phyloP scores from a whole-genome alignment of 2,329 filamentous ascomycete species.

The Colletotrichum incanum region DNA sequence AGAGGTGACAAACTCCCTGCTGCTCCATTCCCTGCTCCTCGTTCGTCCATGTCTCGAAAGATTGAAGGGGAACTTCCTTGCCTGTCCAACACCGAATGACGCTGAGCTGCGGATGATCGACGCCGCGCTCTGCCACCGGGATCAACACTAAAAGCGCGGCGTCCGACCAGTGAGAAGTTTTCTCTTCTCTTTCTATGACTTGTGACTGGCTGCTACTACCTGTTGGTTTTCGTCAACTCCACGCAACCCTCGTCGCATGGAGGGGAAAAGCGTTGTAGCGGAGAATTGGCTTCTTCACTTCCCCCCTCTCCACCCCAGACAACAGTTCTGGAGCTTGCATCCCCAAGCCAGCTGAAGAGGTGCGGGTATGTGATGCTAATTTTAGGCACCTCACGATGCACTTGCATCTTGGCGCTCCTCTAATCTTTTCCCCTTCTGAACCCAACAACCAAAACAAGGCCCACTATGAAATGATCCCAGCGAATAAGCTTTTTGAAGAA shows the following conservation, averaged over 20 bases:
- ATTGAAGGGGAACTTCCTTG: conserved; percentile 12
- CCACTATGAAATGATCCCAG: not conserved
- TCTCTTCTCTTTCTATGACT: no score
- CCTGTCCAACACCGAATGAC: conserved; percentile 17
- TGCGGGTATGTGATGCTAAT: conserved; percentile 33
- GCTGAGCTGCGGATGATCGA: conserved; percentile 36
- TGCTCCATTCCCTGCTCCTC: not conserved
- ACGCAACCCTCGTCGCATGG: conserved; percentile 2
- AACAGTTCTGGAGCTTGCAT: not conserved
- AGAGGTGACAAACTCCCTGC: not conserved
- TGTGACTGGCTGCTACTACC: not conserved
- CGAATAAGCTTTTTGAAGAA: not conserved
- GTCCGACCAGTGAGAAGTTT: not conserved
- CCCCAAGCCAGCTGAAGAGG: conserved; percentile 9
- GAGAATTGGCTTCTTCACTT: not conserved
- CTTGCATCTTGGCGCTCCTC: conserved; percentile 16
- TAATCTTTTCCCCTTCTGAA: not conserved
- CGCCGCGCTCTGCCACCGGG: conserved; percentile 19
- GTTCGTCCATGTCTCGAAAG: not conserved
- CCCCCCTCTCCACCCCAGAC: not conserved
- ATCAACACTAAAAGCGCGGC: not conserved
- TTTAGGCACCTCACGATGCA: conserved; percentile 31
- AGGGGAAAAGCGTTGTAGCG: not conserved
- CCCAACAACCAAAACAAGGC: not conserved
- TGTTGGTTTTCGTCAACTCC: not conserved